A percentile compares a stretch with the other conserved stretches of the same genome.
These are phyloP conservation scores for Neurospora pannonica DNA, from an alignment of 495 filamentous ascomycete species.

Conservation along the genomic window DNA sequence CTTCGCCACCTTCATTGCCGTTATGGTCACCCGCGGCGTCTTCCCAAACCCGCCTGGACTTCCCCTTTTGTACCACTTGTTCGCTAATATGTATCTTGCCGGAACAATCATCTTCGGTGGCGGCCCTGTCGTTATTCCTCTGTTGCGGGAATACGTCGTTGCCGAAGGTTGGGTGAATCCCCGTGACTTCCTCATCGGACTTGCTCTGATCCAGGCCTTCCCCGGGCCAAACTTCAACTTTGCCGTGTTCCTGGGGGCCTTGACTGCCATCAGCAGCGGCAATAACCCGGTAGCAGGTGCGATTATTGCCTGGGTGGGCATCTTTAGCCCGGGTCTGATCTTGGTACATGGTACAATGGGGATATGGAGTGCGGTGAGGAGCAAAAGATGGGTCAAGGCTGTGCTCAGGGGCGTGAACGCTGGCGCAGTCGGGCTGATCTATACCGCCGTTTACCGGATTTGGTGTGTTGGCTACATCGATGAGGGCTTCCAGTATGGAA, in stretches of 20 bases:
- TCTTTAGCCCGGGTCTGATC: conserved; percentile 62
- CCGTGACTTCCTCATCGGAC: conserved; percentile 72
- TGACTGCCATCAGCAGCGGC: conserved; percentile 38
- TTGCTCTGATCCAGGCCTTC: conserved; percentile 76
- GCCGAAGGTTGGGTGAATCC: conserved; percentile 69
- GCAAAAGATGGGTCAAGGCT: conserved; percentile 42
- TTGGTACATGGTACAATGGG: conserved; percentile 59
- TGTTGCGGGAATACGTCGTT: conserved; percentile 71
- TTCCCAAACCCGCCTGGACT: conserved; percentile 24
- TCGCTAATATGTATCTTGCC: conserved; percentile 74
- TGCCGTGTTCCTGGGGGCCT: conserved; percentile 63
- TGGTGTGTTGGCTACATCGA: conserved; percentile 69
- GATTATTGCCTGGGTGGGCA: conserved; percentile 56
- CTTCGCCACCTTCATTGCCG: conserved; percentile 49
- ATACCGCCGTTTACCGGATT: conserved; percentile 76
- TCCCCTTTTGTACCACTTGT: conserved; percentile 51
- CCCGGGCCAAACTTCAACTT: conserved; percentile 88
- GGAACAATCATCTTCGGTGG: conserved; percentile 88
- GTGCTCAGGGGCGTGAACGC: conserved; percentile 65
- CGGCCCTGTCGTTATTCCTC: conserved; percentile 76
- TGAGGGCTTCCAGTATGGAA: conserved; percentile 41
- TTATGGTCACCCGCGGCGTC: conserved; percentile 49
- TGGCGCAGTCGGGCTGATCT: conserved; percentile 67
- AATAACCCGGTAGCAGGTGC: conserved; percentile 34
- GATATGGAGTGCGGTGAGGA: conserved; percentile 55